Evolutionary conservation across 2,329 filamentous ascomycete species (phyloP).

Genomic region (Trichoderma atrobrunneum): DNA sequence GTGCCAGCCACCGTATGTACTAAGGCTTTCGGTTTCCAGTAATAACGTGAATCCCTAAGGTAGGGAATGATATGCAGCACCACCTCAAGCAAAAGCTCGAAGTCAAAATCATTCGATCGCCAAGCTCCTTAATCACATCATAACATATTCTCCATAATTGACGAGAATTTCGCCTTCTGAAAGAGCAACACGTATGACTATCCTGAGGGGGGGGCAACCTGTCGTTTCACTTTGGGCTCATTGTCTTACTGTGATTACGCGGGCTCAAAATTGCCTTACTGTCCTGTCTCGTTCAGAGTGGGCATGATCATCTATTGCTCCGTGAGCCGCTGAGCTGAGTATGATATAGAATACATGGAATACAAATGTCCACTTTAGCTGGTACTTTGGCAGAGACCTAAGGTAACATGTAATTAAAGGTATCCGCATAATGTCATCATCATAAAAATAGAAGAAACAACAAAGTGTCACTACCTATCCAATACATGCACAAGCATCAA

Average conservation of each 20-base stretch:
- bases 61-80: background rate
- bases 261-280: background rate
- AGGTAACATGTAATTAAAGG: background rate
- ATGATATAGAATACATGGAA: background rate
- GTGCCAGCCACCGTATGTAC: background rate
- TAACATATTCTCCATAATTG: background rate
- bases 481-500: background rate
- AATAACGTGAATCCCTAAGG: background rate
- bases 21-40: too few relatives aligned
- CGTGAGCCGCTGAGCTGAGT: background rate
- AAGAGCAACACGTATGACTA: background rate
- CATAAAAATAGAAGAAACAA: background rate
- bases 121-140: background rate
- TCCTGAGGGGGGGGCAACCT: background rate
- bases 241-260: background rate
- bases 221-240: background rate
- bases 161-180: background rate
- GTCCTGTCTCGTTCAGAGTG: too few relatives aligned
- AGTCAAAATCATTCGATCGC: slow-evolving; percentile 4
- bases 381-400: background rate
- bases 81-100: background rate
- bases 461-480: background rate
- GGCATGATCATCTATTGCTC: background rate
- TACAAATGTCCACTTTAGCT: background rate
- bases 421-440: background rate